phyloP scores from a whole-genome alignment of 768 basidiomycete genomes.

The Clathrus columnatus region DNA sequence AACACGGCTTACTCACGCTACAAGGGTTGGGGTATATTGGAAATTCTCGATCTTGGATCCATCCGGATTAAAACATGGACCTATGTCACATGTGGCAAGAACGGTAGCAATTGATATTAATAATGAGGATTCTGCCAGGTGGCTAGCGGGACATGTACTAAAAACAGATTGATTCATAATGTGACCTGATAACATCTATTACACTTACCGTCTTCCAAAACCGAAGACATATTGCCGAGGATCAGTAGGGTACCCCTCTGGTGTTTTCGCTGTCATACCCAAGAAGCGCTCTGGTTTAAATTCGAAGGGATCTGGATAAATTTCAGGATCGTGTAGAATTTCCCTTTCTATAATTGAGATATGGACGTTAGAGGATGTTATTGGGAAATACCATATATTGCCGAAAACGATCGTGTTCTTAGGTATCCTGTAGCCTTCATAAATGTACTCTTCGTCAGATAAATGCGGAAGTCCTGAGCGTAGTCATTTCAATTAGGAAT shows the following conservation, averaged over 20 bases:
- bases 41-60: too few relatives aligned
- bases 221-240: slow-evolving; percentile 16
- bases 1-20: too few relatives aligned
- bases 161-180: background rate
- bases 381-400: slow-evolving; percentile 19
- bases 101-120: slow-evolving; percentile 11
- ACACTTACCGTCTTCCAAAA: slow-evolving; percentile 22
- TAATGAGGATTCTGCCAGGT: slow-evolving; percentile 10
- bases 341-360: slow-evolving; percentile 25
- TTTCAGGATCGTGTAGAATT: slow-evolving; percentile 26
- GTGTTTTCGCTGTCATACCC: slow-evolving; percentile 14
- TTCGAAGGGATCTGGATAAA: slow-evolving; percentile 25
- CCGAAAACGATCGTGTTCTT: too few relatives aligned
- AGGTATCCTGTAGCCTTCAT: too few relatives aligned
- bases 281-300: slow-evolving; percentile 31
- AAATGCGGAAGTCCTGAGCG: slow-evolving; percentile 19
- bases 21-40: too few relatives aligned
- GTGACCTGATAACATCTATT: background rate
- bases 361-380: slow-evolving; percentile 23
- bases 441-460: slow-evolving; percentile 23
- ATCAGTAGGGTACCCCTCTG: slow-evolving; percentile 15
- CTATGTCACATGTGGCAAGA: slow-evolving; percentile 10
- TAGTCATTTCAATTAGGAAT: background rate
- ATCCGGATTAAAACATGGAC: background rate
- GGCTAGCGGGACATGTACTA: slow-evolving; percentile 11